Evolutionary conservation across 108 stramenopile species (phyloP).

Genomic region (Nitzschia sp.): DNA sequence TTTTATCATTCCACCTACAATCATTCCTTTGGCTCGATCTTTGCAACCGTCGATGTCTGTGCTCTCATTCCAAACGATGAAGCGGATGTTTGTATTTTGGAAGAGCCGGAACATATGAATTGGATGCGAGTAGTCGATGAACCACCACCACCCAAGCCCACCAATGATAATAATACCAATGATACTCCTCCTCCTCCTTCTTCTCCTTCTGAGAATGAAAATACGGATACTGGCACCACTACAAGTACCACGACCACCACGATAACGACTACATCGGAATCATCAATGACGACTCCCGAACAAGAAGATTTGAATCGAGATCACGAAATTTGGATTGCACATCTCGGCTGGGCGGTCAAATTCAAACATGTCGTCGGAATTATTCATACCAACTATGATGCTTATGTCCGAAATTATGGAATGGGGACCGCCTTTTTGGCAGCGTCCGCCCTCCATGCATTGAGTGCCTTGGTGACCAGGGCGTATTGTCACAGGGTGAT

Average conservation of each 20-base stretch:
- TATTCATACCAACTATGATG: conserved; percentile 93
- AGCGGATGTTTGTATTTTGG: conserved; percentile 89
- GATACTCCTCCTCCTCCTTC: background rate
- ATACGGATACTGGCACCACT: too few relatives aligned
- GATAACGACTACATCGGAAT: background rate
- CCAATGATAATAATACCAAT: background rate
- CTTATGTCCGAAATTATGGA: conserved; percentile 78
- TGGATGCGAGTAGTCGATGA: conserved; percentile 73
- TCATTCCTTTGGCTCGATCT: conserved; percentile 73
- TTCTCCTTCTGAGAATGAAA: background rate
- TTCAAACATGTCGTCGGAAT: conserved; percentile 93
- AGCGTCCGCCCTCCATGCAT: conserved; percentile 68
- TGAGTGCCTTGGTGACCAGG: conserved; percentile 67
- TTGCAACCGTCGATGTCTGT: conserved; percentile 86
- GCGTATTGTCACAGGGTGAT: conserved; percentile 89
- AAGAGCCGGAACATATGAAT: conserved; percentile 97
- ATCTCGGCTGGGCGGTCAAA: conserved; percentile 80
- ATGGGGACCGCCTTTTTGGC: conserved; percentile 61
- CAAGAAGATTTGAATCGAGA: background rate
- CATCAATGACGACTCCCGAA: background rate
- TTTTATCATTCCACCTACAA: conserved; percentile 80
- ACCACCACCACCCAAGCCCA: background rate
- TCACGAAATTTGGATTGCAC: too few relatives aligned
- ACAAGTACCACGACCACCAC: background rate
- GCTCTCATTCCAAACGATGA: conserved; percentile 73